A percentile compares a stretch with the other conserved stretches of the same genome.
Conservation (phyloP, 2,329 filamentous ascomycete genomes). For the Epicoccum nigrum region DNA sequence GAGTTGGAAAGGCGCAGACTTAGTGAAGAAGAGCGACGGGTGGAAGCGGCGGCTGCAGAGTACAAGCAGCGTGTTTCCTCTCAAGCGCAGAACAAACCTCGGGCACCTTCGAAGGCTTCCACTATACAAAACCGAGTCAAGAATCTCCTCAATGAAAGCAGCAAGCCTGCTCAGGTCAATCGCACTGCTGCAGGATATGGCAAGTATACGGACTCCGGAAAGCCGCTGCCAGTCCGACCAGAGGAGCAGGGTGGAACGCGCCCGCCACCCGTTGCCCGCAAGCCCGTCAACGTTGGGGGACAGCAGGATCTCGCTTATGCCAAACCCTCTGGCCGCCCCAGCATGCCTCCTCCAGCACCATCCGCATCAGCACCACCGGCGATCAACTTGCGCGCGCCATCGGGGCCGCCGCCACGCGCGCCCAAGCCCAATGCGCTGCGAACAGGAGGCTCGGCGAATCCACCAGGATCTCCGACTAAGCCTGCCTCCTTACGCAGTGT, state of each 20-base stretch:
- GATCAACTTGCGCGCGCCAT: slow-evolving; percentile 37
- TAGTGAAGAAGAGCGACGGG: slow-evolving; percentile 86
- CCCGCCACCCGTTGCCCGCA: slow-evolving; percentile 48
- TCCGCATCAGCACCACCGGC: slow-evolving; percentile 45
- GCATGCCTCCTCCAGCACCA: slow-evolving; percentile 26
- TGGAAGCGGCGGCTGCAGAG: slow-evolving; percentile 86
- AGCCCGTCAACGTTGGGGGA: slow-evolving; percentile 52
- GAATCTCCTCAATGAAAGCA: slow-evolving; percentile 78
- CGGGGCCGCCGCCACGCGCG: slow-evolving; percentile 55
- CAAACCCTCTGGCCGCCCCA: slow-evolving; percentile 35
- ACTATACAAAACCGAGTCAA: slow-evolving; percentile 93
- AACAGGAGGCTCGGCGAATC: slow-evolving; percentile 48
- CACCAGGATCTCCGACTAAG: slow-evolving; percentile 13
- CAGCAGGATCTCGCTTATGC: slow-evolving; percentile 36
- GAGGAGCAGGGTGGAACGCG: slow-evolving; percentile 32
- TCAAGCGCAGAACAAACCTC: slow-evolving; percentile 57
- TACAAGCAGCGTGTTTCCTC: slow-evolving; percentile 78
- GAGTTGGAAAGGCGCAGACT: slow-evolving; percentile 84
- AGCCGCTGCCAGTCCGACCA: slow-evolving; percentile 39
- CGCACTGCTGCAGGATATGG: slow-evolving; percentile 91
- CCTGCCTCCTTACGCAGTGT: slow-evolving; percentile 9
- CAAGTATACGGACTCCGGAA: slow-evolving; percentile 68
- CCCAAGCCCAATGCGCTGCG: slow-evolving; percentile 67
- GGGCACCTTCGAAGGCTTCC: slow-evolving; percentile 64
- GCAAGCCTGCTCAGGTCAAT: slow-evolving; percentile 57